phyloP scores from a whole-genome alignment of 2,329 filamentous ascomycete genomes.

The Tolypocladium cylindrosporum region DNA sequence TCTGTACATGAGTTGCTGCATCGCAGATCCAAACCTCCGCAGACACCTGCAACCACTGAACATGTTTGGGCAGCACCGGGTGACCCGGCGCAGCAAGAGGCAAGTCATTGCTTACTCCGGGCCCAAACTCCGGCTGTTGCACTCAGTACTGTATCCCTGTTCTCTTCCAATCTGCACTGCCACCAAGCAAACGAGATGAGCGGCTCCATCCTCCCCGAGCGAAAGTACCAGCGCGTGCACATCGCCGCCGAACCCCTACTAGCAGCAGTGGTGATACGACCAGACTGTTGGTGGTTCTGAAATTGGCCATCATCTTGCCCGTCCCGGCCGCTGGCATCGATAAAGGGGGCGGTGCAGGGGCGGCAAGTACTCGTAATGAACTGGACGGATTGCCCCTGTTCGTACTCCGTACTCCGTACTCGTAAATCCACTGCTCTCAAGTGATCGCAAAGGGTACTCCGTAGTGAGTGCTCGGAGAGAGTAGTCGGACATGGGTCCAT shows the following conservation, averaged over 20 bases:
- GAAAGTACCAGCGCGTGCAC: background rate
- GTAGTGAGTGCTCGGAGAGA: background rate
- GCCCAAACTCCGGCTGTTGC: background rate
- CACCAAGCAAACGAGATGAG: conserved; percentile 1
- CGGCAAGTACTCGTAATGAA: background rate
- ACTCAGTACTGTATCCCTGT: background rate
- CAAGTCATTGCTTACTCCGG: background rate
- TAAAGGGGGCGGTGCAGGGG: background rate
- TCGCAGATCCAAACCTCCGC: background rate
- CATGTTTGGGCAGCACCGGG: background rate
- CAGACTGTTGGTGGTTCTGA: background rate
- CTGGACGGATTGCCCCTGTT: background rate
- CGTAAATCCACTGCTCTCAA: background rate
- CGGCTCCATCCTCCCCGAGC: background rate
- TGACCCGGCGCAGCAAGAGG: background rate
- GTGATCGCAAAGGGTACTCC: background rate
- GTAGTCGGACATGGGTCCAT: too few relatives aligned
- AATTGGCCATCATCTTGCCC: background rate
- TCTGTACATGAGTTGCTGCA: background rate
- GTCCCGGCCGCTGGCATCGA: background rate
- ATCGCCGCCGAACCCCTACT: background rate
- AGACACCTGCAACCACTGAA: too few relatives aligned
- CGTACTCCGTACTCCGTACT: too few relatives aligned
- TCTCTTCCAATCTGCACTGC: background rate
- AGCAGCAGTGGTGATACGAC: background rate